Evolutionary conservation across 2,329 filamentous ascomycete species (phyloP).

Genomic region (Zelopaecilomyces penicillatus): DNA sequence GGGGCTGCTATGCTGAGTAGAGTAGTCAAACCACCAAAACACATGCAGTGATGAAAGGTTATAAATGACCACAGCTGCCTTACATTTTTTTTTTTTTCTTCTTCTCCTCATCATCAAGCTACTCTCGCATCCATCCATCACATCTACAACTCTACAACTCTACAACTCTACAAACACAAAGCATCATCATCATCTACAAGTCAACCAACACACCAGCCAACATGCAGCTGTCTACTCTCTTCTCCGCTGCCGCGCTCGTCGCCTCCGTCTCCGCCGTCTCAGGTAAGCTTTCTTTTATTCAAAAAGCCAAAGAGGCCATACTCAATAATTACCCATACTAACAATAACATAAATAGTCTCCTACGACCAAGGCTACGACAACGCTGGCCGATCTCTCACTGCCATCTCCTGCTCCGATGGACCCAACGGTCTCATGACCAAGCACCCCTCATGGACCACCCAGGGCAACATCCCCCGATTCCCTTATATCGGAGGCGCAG

Average conservation of each 20-base stretch:
- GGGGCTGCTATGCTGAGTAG: no score
- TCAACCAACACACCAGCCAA: conserved; percentile 16
- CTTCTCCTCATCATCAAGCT: not conserved
- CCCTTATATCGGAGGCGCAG: conserved; percentile 47
- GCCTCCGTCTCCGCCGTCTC: conserved; percentile 28
- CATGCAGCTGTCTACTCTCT: conserved; percentile 36
- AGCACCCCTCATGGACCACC: conserved; percentile 45
- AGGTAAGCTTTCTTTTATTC: conserved; percentile 15
- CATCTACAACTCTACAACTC: not conserved
- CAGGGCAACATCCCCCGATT: conserved; percentile 43
- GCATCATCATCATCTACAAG: conserved; percentile 1
- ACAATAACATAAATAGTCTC: conserved; percentile 40
- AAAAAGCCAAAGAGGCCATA: not conserved
- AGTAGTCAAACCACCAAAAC: no score
- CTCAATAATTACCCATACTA: conserved; percentile 2
- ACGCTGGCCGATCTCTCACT: conserved; percentile 44
- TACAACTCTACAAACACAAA: not conserved
- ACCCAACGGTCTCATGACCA: conserved; percentile 54
- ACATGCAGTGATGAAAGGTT: no score
- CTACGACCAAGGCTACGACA: conserved; percentile 66
- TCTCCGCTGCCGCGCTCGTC: conserved; percentile 30
- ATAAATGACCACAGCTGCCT: no score
- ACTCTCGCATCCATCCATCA: not conserved
- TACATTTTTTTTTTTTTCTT: no score
- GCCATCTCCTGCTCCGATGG: conserved; percentile 61